Percentiles rank a stretch among this genome's conserved stretches.
These are phyloP conservation scores for Aspergillus neotritici DNA, from an alignment of 2,329 filamentous ascomycete genomes.

Conservation along the genomic window DNA sequence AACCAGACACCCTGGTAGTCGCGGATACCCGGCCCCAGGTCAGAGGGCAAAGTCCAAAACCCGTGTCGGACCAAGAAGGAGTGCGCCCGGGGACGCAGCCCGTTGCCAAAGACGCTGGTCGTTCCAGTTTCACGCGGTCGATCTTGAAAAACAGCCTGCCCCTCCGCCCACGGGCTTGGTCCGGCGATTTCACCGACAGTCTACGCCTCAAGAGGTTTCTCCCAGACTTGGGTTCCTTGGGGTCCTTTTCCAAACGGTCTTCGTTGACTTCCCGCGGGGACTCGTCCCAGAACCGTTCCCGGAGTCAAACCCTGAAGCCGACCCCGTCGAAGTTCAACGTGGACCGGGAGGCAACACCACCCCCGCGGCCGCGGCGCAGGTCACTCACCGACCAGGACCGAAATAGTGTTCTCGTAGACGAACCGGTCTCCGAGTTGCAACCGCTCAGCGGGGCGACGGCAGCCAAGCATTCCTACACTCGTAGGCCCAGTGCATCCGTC, in stretches of 20 bases:
- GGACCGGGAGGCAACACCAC: conserved; percentile 10
- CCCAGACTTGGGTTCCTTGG: conserved; percentile 29
- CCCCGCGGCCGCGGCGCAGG: conserved; percentile 6
- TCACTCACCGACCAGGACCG: conserved; percentile 14
- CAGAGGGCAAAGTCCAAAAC: neutral
- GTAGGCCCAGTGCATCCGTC: conserved; percentile 22
- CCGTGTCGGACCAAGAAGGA: too few relatives aligned
- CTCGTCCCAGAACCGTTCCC: conserved; percentile 20
- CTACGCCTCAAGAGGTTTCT: conserved; percentile 31
- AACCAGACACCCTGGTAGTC: conserved; percentile 24
- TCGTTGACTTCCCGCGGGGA: conserved; percentile 26
- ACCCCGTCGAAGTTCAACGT: conserved; percentile 13
- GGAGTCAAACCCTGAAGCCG: conserved; percentile 24
- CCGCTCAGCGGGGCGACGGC: conserved; percentile 22
- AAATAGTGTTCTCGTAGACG: conserved; percentile 22
- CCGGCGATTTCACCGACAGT: conserved; percentile 26
- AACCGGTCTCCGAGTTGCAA: conserved; percentile 29
- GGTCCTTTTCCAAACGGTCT: conserved; percentile 25
- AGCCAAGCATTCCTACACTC: conserved; percentile 30
- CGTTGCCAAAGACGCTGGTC: conserved; percentile 17
- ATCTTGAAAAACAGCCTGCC: conserved; percentile 31
- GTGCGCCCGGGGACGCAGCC: conserved; percentile 12
- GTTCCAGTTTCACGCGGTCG: conserved; percentile 31
- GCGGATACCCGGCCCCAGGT: conserved; percentile 2
- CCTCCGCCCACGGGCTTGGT: conserved; percentile 32